Conservation (phyloP, 352 stramenopile genomes). For the Phytophthora fragariae region DNA sequence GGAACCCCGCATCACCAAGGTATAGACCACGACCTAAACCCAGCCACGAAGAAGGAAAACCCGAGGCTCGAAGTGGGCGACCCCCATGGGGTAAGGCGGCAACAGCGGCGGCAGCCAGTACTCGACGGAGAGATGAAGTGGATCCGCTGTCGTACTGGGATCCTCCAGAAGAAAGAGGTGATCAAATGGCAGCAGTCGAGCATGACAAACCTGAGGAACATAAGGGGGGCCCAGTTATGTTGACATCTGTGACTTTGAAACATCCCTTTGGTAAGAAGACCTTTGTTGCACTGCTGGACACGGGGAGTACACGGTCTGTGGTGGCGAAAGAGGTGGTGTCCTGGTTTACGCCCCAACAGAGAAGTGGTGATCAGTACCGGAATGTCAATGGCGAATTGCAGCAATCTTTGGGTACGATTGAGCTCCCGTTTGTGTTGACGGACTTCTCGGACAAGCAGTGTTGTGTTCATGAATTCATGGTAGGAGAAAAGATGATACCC, state of each 20-base stretch:
- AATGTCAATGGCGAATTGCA: not conserved
- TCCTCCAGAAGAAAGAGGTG: too few relatives aligned
- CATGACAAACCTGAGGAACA: not conserved
- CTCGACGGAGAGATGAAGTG: too few relatives aligned
- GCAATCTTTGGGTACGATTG: not conserved
- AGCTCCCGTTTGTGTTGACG: not conserved
- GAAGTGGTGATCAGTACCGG: not conserved
- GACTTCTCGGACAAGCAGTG: not conserved
- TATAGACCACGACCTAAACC: not conserved
- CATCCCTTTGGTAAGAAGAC: not conserved
- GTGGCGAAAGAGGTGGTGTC: not conserved
- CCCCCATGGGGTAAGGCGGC: too few relatives aligned
- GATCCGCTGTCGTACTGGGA: too few relatives aligned
- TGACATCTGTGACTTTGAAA: not conserved
- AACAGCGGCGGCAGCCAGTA: too few relatives aligned
- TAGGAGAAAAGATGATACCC: not conserved
- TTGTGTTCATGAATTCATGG: not conserved
- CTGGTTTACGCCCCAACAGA: not conserved
- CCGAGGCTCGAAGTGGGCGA: not conserved
- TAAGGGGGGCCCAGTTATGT: too few relatives aligned
- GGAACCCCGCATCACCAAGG: not conserved
- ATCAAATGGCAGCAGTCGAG: not conserved
- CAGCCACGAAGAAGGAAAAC: not conserved
- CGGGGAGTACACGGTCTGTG: not conserved
- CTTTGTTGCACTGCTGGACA: not conserved